phyloP scores from a whole-genome alignment of 768 basidiomycete species.

The Krasilnikovozyma curviuscula region DNA sequence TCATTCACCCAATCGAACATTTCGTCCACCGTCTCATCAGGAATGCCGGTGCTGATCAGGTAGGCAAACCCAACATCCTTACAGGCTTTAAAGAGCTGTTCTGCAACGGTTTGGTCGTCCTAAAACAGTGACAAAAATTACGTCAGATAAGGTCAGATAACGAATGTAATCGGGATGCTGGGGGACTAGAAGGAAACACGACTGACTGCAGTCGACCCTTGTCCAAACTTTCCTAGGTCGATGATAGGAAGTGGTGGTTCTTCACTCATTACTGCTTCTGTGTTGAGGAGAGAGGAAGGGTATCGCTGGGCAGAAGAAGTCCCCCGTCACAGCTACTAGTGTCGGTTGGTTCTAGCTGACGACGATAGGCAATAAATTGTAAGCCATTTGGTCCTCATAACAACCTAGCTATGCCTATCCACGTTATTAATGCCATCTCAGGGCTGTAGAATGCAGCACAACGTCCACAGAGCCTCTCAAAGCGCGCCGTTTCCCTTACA shows the following conservation, averaged over 20 bases:
- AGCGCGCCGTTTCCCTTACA: too few species aligned
- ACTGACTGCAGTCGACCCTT: neutral
- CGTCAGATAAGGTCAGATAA: neutral
- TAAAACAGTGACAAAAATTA: neutral
- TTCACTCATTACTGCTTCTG: too few species aligned
- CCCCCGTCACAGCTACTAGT: too few species aligned
- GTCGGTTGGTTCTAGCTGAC: too few species aligned
- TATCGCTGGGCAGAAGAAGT: too few species aligned
- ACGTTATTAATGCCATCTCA: too few species aligned
- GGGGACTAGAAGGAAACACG: neutral
- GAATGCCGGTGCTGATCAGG: conserved; percentile 25
- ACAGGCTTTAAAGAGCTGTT: conserved; percentile 32
- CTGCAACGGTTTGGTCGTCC: conserved; percentile 24
- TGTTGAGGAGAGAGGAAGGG: too few species aligned
- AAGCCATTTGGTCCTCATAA: too few species aligned
- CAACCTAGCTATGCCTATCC: too few species aligned
- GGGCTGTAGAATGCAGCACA: too few species aligned
- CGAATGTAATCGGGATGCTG: neutral
- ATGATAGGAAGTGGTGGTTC: neutral
- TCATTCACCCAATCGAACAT: conserved; percentile 33
- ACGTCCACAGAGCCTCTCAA: too few species aligned
- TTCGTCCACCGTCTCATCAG: conserved; percentile 23
- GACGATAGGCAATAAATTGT: too few species aligned
- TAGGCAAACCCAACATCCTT: conserved; percentile 21
- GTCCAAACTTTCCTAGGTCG: neutral